Evolutionary conservation across 2,329 filamentous ascomycete genomes (phyloP), one percentile per base, ranked within the genome.

Genomic region (Monilinia fructicola): DNA sequence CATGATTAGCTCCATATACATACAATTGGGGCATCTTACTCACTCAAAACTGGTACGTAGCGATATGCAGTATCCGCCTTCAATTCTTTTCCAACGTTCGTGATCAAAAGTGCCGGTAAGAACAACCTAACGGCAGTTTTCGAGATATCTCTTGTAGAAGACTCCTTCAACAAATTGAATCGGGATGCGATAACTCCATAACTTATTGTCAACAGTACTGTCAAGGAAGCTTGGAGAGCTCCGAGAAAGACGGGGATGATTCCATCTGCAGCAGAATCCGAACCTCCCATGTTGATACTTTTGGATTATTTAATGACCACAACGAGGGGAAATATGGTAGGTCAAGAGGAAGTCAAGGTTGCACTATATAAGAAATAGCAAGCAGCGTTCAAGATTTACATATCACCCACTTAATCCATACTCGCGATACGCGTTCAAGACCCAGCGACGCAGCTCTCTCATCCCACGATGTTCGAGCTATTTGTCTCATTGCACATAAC

Each of bases 41-140:
- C 40, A 65, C 55, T 35, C 3, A 80, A 69, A 4, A 80, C 74
- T 52, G 78, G 71, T 21, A 76, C 70, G 72, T 80, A 81, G 53
- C 77, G 75, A 54, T 70, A 64, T 1, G 76, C 78, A 2, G 77
- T 78, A 0, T 73, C 77, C 1, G 73, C 56, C 52, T 80, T 76
- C 26, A 81, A 73, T 69, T 81, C 75, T 4, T 77, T 73, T 11
- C 81, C 81, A 50, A 83, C 77, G 68, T 81, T 79, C 23, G 79
- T 79, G 69, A 83, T 74, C 14, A 83, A 74, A 16, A 83, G 75
- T 0, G 79, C 79, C 0, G 81, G 81, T 12, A 83, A 74, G 60
- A 82, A 82, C 65, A 83, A 75, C 40, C 78, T 78, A 14, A 82
- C 80, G 70, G 80, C 82, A 5, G 82, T 73, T 48, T 80, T 79